Evolutionary conservation across 2,329 filamentous ascomycete species (phyloP).

Genomic region (Colletotrichum sp.): DNA sequence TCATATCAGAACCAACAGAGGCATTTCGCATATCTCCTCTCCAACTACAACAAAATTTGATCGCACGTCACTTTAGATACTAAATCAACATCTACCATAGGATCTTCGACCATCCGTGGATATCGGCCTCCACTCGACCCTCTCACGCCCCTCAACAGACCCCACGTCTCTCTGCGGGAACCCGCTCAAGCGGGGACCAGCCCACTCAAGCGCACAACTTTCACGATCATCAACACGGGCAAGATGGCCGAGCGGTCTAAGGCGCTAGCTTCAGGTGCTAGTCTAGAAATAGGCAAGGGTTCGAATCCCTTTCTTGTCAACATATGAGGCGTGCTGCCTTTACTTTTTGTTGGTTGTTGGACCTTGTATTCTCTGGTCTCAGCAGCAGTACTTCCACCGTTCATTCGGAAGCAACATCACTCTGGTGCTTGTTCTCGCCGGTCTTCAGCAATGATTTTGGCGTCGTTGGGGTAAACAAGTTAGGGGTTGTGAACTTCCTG

Average conservation of each 20-base stretch:
- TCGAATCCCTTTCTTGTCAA: neutral
- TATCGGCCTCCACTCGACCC: fast-evolving
- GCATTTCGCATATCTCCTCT: neutral
- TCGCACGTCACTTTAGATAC: fast-evolving
- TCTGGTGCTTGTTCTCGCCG: neutral
- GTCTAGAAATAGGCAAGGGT: neutral
- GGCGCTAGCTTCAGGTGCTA: neutral
- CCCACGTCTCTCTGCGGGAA: neutral
- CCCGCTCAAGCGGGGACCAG: neutral
- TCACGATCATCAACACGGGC: neutral
- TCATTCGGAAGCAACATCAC: neutral
- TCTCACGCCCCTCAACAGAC: neutral
- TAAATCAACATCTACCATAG: neutral
- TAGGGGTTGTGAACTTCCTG: neutral
- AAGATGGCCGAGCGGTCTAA: neutral
- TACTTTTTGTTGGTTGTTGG: neutral
- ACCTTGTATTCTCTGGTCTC: neutral
- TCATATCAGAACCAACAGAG: neutral
- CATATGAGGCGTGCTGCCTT: neutral
- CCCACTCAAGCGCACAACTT: neutral
- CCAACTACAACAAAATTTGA: fast-evolving
- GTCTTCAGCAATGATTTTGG: too few relatives aligned
- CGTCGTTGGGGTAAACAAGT: too few relatives aligned
- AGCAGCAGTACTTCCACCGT: neutral
- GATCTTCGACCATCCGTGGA: neutral